Evolutionary conservation across 1,139 yeast species (phyloP).

Genomic region (Wickerhamiella pararugosa): DNA sequence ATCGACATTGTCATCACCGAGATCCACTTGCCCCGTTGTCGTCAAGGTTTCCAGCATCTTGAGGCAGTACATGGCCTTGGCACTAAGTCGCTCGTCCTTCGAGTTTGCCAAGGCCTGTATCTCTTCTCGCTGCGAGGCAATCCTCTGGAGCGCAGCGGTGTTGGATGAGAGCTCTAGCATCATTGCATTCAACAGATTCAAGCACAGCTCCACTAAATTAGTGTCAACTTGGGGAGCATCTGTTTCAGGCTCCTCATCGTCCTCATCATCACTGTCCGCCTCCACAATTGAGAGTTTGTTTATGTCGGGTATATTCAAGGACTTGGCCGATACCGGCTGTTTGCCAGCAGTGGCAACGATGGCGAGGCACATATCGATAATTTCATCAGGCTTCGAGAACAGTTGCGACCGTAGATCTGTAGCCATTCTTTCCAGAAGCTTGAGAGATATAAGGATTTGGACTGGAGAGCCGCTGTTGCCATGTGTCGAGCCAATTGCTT

Average conservation of each 20-base stretch:
- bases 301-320: not conserved
- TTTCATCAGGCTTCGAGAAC: slow-evolving; percentile 46
- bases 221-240: slow-evolving; percentile 20
- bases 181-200: slow-evolving; percentile 20
- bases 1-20: slow-evolving; percentile 10
- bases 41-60: slow-evolving; percentile 9
- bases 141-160: slow-evolving; percentile 28
- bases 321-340: not conserved
- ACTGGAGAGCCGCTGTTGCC: too few relatives aligned
- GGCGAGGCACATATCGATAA: slow-evolving; percentile 40
- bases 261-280: slow-evolving; percentile 18
- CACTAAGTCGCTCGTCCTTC: slow-evolving; percentile 4
- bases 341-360: slow-evolving; percentile 23
- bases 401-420: slow-evolving; percentile 45
- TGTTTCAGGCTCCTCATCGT: slow-evolving; percentile 17
- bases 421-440: slow-evolving; percentile 50
- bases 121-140: slow-evolving; percentile 26
- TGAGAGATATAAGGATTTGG: slow-evolving; percentile 23
- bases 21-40: slow-evolving; percentile 1
- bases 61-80: slow-evolving; percentile 12
- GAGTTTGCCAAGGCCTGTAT: slow-evolving; percentile 22
- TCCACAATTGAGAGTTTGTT: slow-evolving; percentile 7
- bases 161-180: slow-evolving; percentile 21
- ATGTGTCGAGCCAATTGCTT: not conserved
- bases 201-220: slow-evolving; percentile 20